Percentiles rank a stretch among this genome's conserved stretches.
Evolutionary conservation across 2,329 filamentous ascomycete species (phyloP).

Genomic region (Fusarium acutatum): DNA sequence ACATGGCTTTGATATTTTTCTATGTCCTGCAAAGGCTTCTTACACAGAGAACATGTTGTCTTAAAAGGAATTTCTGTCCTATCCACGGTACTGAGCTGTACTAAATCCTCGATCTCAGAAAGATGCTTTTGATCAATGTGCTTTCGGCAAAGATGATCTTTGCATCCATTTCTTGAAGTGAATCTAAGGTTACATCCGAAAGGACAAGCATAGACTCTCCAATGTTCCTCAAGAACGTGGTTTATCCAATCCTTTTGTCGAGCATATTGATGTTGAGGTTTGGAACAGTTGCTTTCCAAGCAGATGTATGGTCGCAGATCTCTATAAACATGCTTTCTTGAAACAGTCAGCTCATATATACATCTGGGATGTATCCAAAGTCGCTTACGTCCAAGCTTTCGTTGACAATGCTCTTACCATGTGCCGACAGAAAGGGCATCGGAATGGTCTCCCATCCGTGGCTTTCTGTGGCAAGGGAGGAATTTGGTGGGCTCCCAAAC

Average conservation of each 20-base stretch:
- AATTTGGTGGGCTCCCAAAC: accelerated
- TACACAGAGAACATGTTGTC: background rate
- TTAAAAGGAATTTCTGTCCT: background rate
- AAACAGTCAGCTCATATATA: no score
- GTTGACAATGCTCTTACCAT: no score
- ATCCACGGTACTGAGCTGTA: background rate
- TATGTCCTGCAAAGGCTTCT: no score
- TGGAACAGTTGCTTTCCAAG: background rate
- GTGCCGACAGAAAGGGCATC: no score
- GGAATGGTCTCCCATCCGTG: no score
- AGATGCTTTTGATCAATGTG: accelerated
- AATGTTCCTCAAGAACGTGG: background rate
- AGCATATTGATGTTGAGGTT: background rate
- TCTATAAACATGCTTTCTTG: background rate
- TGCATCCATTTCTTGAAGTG: accelerated
- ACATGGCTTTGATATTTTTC: no score
- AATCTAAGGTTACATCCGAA: background rate
- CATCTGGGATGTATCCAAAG: no score
- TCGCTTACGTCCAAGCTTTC: background rate
- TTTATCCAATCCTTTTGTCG: background rate
- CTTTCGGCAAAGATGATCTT: background rate
- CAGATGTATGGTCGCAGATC: background rate
- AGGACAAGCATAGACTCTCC: background rate
- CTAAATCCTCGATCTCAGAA: background rate
- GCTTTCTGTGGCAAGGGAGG: no score